Base-by-base conservation (phyloP, 1,284 basidiomycete species). In the Papiliotrema fonsecae region DNA sequence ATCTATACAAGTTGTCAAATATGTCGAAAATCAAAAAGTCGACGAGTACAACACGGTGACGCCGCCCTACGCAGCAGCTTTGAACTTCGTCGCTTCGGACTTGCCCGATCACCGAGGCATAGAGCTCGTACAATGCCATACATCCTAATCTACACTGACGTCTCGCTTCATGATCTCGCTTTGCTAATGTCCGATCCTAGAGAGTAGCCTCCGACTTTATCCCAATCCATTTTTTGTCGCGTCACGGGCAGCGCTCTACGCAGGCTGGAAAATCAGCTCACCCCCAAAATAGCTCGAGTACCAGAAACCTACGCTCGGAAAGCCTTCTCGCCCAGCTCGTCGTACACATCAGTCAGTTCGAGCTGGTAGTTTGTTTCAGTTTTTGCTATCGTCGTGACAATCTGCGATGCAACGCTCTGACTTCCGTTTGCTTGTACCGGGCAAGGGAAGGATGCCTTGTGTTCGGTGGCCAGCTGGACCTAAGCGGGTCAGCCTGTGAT, bases 221-320 rank as follows among this genome's bases (percentile, higher is more conserved):
- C 90, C 92, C 91, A 94, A 57, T 94, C 90, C 43, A 94, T 75
- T 74, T 93, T 93, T 67, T 90, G 87, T 59, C 88, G 80, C n/a
- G 89, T 94, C 65, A 96, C 77, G 0, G 92, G 92, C 51, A 97
- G 73, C 2, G 90, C 88, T 41, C 92, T 80, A 58, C 92, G 79
- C 47, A 97, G 77, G 9, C 86, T 84, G 43, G 25, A 16, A 30
- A 26, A 11, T 1, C 35, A 22, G 30, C 10, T 45, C 11, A 24
- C 28, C 3, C 16, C 46, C 41, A 21, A 48, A 25, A 21, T 28
- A 21, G 16, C 19, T 24, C 19, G 25, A n/a, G 48, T 6, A 50
- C 21, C 5, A 9, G 13, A 1, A 3, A 64, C 72, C 60, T 49
- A 74, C 72, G 65, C 62, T 71, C 88, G 88, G 80, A 96, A 96